phyloP scores from a whole-genome alignment of 495 filamentous ascomycete genomes.

The Melanomma pulvis-pyrius region DNA sequence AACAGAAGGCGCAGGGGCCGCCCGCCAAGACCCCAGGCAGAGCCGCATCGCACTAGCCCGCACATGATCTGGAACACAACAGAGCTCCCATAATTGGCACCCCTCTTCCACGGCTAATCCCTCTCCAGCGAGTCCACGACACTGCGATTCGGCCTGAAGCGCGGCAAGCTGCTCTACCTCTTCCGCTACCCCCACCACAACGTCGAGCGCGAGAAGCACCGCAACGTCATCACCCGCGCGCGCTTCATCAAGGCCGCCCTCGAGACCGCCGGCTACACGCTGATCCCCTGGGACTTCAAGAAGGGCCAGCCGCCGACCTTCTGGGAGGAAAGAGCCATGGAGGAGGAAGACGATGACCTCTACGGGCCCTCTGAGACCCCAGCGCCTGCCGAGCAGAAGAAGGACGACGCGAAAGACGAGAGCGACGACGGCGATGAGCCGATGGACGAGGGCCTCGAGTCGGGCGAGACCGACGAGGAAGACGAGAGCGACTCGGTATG shows the following conservation, averaged over 20 bases:
- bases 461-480: constrained; percentile 75
- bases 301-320: constrained; percentile 29
- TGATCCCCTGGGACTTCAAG: constrained; percentile 36
- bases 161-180: constrained; percentile 31
- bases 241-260: constrained; percentile 31
- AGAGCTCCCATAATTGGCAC: too few species aligned
- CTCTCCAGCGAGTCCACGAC: constrained; percentile 1
- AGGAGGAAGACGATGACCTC: constrained; percentile 73
- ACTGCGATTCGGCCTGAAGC: constrained; percentile 29
- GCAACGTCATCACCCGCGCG: constrained; percentile 37
- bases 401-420: constrained; percentile 29
- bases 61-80: too few species aligned
- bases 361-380: constrained; percentile 56
- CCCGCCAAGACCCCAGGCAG: constrained; percentile 5
- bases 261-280: constrained; percentile 27
- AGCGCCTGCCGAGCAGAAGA: constrained; percentile 18
- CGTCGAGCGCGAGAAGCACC: constrained; percentile 37
- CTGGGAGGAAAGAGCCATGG: constrained; percentile 51
- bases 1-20: not conserved
- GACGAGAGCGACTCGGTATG: constrained; percentile 54
- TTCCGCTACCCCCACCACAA: constrained; percentile 34
- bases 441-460: constrained; percentile 55
- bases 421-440: constrained; percentile 35
- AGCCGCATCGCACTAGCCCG: too few species aligned
- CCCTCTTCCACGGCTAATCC: constrained; percentile 18